Conservation (phyloP, 306 rosid species). For the Acacia confusa region DNA sequence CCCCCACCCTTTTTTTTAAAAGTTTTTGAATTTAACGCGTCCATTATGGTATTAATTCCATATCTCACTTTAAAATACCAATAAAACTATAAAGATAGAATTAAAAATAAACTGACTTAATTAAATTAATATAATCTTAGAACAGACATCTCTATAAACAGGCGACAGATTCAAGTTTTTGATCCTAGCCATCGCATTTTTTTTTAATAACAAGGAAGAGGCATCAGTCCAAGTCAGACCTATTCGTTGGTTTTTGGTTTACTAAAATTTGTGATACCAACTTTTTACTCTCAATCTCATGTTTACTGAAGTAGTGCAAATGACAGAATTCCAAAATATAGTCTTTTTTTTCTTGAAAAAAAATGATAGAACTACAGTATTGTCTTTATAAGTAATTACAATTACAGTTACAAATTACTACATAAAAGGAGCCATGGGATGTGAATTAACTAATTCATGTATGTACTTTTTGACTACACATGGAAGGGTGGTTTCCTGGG, state of each 20-base stretch:
- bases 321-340: neutral
- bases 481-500: conserved; percentile 95
- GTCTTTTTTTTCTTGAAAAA: too few species aligned
- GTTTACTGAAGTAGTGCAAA: neutral
- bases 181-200: neutral
- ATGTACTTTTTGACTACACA: conserved; percentile 44
- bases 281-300: neutral
- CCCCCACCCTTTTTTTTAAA: too few species aligned
- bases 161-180: neutral
- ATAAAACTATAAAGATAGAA: neutral
- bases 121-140: neutral
- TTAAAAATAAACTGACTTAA: neutral
- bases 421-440: neutral
- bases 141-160: neutral
- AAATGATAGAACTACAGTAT: neutral
- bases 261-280: neutral
- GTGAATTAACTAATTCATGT: conserved; percentile 13
- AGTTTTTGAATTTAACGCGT: neutral
- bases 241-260: neutral
- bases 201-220: neutral
- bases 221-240: neutral
- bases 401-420: neutral
- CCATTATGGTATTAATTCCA: neutral
- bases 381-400: neutral
- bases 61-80: neutral